Evolutionary conservation across 2,329 filamentous ascomycete genomes (phyloP).

Genomic region (Xylaria sp.): DNA sequence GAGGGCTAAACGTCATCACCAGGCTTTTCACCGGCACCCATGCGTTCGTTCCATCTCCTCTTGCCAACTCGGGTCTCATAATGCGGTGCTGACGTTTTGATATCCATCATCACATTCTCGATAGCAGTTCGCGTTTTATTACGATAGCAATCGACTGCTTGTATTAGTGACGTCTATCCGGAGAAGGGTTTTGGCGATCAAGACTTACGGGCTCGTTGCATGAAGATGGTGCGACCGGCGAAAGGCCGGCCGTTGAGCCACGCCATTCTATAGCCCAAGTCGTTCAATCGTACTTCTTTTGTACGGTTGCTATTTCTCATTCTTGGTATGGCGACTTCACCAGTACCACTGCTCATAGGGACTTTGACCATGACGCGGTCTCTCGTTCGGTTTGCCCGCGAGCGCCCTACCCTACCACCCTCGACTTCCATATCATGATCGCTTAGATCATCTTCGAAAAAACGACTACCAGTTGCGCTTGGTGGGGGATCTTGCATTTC

Average conservation of each 20-base stretch:
- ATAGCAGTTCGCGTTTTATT: slow-evolving; percentile 66
- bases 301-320: slow-evolving; percentile 75
- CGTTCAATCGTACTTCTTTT: slow-evolving; percentile 91
- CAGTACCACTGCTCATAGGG: slow-evolving; percentile 74
- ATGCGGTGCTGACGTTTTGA: slow-evolving; percentile 79
- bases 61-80: slow-evolving; percentile 92
- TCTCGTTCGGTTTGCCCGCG: slow-evolving; percentile 51
- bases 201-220: slow-evolving; percentile 88
- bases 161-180: slow-evolving; percentile 32
- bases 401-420: slow-evolving; percentile 55
- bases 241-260: slow-evolving; percentile 97
- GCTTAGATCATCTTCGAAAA: slow-evolving; percentile 73
- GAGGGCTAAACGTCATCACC: slow-evolving; percentile 47
- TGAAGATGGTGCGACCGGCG: slow-evolving; percentile 83
- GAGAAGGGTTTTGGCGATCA: slow-evolving; percentile 13
- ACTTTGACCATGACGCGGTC: slow-evolving; percentile 66
- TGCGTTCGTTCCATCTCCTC: slow-evolving; percentile 74
- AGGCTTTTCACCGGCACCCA: slow-evolving; percentile 54
- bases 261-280: slow-evolving; percentile 93
- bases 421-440: slow-evolving; percentile 69
- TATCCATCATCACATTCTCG: slow-evolving; percentile 80
- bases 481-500: slow-evolving; percentile 91
- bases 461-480: slow-evolving; percentile 77
- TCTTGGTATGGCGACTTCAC: slow-evolving; percentile 78
- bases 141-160: slow-evolving; percentile 88